Evolutionary conservation across 225 moss, liverwort and hornwort species (phyloP), one percentile per base, ranked within the genome.

Genomic region (Lunularia cruciata): DNA sequence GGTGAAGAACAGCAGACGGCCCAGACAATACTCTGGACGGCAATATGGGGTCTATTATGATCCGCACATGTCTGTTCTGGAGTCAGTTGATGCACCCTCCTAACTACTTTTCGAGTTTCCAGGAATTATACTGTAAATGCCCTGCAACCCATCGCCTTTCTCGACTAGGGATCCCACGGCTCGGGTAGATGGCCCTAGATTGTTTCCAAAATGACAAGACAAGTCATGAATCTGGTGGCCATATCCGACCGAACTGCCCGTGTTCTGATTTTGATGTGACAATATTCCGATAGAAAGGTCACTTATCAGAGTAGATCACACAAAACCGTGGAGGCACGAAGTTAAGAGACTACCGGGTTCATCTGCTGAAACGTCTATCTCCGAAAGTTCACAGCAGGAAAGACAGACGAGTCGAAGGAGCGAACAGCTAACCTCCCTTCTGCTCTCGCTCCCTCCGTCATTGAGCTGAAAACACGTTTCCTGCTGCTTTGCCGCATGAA

Each of bases 301-400:
- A 1, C 43, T 64, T 43, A 46, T 18, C 30, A 28, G 43, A 22
- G 39, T 23, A 63, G 28, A 64, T 18, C 42, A 64, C 40, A 40
- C 8, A 38, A 9, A n/a, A 61, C 23, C 39, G 12, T 39, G 39
- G 25, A 39, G 40, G 61, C 27, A 42, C 12, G 26, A 61, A 39
- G 40, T 22, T 61, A 36, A 3, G 3, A 26, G 11, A 3, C 19
- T 30, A 46, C 3, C 27, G 39, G n/a, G n/a, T n/a, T n/a, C n/a
- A 16, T 30, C 3, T 64, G 3, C 11, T 46, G 63, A 46, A 61
- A 30, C 46, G 13, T 18, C 39, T 64, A 11, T 47, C 46, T 35
- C 63, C 45, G 63, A 64, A 23, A 31, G 63, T 18, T 47, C 63
- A 64, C 19, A 47, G 28, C 63, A n/a, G 18, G 16, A 22, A n/a